phyloP scores from a whole-genome alignment of 1,284 basidiomycete species.

The Leccinum colubrinum region DNA sequence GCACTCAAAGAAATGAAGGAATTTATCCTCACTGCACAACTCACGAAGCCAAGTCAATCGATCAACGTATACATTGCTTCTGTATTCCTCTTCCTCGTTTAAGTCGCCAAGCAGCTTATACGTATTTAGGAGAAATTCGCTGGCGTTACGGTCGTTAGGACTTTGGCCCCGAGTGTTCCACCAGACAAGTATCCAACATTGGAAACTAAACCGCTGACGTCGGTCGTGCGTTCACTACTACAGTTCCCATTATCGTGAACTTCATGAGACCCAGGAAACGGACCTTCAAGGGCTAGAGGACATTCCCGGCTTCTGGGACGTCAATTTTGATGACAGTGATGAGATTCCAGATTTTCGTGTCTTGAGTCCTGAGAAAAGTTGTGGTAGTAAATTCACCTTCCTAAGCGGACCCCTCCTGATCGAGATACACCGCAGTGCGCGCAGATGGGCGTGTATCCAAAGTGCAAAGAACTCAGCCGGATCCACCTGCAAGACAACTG shows the following conservation, averaged over 20 bases:
- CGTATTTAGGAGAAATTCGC: slow-evolving; percentile 65
- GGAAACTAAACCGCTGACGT: slow-evolving; percentile 67
- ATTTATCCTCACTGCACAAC: slow-evolving; percentile 54
- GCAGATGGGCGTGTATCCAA: neutral
- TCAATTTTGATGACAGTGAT: slow-evolving; percentile 38
- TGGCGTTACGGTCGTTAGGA: slow-evolving; percentile 50
- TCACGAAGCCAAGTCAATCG: slow-evolving; percentile 75
- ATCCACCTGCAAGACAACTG: slow-evolving; percentile 1
- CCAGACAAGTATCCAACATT: slow-evolving; percentile 58
- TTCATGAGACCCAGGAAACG: slow-evolving; percentile 45
- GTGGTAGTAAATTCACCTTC: slow-evolving; percentile 10
- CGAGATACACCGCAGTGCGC: neutral
- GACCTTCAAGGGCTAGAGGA: slow-evolving; percentile 65
- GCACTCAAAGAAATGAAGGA: slow-evolving; percentile 53
- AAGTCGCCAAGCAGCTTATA: slow-evolving; percentile 6
- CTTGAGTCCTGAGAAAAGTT: slow-evolving; percentile 6
- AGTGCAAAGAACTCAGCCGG: slow-evolving; percentile 1
- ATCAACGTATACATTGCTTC: slow-evolving; percentile 62
- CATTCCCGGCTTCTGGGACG: slow-evolving; percentile 64
- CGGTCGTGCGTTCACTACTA: slow-evolving; percentile 40
- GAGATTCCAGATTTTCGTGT: slow-evolving; percentile 4
- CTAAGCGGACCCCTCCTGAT: neutral
- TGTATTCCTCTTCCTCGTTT: slow-evolving; percentile 36
- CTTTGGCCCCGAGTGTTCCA: slow-evolving; percentile 56
- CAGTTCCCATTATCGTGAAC: neutral